These are phyloP conservation scores for Elaphomyces granulatus DNA, from an alignment of 495 filamentous ascomycete genomes.

Conservation along the genomic window DNA sequence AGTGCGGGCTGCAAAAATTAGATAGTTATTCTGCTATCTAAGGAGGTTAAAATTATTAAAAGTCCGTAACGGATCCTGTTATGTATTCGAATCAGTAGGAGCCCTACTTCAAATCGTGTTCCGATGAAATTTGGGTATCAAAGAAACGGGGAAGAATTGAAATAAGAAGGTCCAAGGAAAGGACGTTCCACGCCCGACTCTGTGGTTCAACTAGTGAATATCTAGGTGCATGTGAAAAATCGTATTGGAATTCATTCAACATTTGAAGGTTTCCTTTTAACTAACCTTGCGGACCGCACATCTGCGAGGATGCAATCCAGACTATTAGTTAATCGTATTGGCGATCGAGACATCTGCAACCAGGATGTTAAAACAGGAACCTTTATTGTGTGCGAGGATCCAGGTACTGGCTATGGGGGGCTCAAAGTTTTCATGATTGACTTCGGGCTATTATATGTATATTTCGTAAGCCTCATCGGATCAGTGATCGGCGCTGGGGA, in stretches of 20 bases:
- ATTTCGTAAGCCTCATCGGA: conserved; percentile 11
- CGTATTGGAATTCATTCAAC: conserved; percentile 14
- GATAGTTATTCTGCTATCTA: too few species aligned
- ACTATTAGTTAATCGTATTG: conserved; percentile 10
- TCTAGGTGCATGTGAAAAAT: conserved; percentile 9
- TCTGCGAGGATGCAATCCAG: conserved; percentile 16
- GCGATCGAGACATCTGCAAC: conserved; percentile 16
- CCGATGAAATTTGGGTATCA: conserved; percentile 5
- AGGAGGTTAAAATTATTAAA: too few species aligned
- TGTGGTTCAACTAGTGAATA: conserved; percentile 5
- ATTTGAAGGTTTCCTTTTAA: conserved; percentile 16
- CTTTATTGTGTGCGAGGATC: conserved; percentile 13
- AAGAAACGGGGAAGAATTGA: conserved; percentile 9
- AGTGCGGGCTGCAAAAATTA: too few species aligned
- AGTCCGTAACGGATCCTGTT: too few species aligned
- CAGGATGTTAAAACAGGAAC: conserved; percentile 16
- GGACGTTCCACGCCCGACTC: conserved; percentile 7
- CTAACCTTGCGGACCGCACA: conserved; percentile 7
- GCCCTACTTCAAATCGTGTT: conserved; percentile 7
- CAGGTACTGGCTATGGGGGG: neutral
- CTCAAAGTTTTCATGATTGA: conserved; percentile 20
- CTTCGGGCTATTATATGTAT: conserved; percentile 17
- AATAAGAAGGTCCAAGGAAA: conserved; percentile 12
- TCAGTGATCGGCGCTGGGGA: conserved; percentile 13
- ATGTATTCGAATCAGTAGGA: too few species aligned